Conservation (phyloP, 148 eudicot species). For the Arbutus unedo region DNA sequence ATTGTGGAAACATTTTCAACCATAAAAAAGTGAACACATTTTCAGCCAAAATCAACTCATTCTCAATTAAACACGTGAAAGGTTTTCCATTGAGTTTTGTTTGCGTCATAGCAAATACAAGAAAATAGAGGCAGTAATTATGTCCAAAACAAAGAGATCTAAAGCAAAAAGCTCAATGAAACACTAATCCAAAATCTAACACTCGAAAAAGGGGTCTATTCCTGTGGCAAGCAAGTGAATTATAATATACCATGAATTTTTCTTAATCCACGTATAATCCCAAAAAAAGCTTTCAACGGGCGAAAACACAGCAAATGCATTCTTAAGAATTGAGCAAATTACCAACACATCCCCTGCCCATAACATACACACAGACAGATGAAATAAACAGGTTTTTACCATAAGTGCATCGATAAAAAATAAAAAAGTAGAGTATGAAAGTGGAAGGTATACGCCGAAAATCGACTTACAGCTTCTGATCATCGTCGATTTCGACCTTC, state of each 20-base stretch:
- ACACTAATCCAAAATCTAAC: not conserved
- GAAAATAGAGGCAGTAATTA: not conserved
- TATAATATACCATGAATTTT: not conserved
- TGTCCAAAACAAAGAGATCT: not conserved
- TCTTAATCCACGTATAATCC: not conserved
- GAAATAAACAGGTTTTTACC: not conserved
- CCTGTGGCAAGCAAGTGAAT: not conserved
- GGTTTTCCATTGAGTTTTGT: not conserved
- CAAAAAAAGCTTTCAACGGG: too few species aligned
- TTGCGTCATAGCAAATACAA: not conserved
- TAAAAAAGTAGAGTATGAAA: not conserved
- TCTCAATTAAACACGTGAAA: not conserved
- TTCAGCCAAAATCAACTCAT: not conserved
- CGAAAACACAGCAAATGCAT: not conserved
- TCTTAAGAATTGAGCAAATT: not conserved
- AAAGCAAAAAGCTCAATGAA: not conserved
- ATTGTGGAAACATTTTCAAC: not conserved
- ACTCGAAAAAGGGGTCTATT: not conserved
- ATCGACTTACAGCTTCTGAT: conserved; percentile 8
- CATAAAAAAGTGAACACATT: not conserved
- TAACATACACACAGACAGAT: not conserved
- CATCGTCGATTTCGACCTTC: conserved; percentile 11
- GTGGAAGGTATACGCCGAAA: too few species aligned
- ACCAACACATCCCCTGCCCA: not conserved
- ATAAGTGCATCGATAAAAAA: not conserved